phyloP scores from a whole-genome alignment of 1,284 basidiomycete genomes.

The Trametes hirsuta region DNA sequence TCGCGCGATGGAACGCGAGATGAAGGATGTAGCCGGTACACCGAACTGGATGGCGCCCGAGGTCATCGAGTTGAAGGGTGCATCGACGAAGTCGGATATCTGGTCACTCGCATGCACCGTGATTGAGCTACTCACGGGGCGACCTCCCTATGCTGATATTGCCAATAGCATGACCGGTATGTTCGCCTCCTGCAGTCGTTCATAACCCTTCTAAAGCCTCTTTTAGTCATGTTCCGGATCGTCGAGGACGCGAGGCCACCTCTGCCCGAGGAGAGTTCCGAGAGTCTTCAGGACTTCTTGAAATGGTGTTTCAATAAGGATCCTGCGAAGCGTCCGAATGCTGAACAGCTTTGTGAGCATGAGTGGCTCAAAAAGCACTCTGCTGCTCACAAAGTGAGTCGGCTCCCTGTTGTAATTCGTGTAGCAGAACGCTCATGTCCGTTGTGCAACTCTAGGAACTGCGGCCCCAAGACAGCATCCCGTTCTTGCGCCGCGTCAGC shows the following conservation, averaged over 20 bases:
- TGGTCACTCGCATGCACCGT: constrained; percentile 96
- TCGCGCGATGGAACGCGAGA: constrained; percentile 90
- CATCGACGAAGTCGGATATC: constrained; percentile 77
- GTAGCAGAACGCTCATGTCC: constrained; percentile 8
- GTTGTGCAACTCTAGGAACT: constrained; percentile 55
- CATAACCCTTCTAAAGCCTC: not conserved
- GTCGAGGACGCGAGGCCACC: constrained; percentile 92
- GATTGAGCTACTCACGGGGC: constrained; percentile 90
- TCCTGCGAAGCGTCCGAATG: constrained; percentile 77
- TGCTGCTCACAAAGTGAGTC: constrained; percentile 70
- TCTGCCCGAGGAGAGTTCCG: constrained; percentile 78
- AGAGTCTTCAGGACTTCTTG: constrained; percentile 78
- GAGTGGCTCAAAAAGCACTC: constrained; percentile 86
- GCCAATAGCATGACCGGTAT: constrained; percentile 84
- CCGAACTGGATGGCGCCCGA: constrained; percentile 99
- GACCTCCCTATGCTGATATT: constrained; percentile 89
- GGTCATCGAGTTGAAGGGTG: constrained; percentile 84
- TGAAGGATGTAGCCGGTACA: constrained; percentile 89
- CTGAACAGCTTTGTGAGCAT: constrained; percentile 85
- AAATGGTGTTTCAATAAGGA: constrained; percentile 89
- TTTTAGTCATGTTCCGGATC: constrained; percentile 89
- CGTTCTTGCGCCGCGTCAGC: constrained; percentile 90
- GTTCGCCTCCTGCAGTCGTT: constrained; percentile 2
- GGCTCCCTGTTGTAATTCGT: constrained; percentile 1
- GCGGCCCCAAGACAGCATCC: constrained; percentile 90